phyloP scores from a whole-genome alignment of 2,329 filamentous ascomycete species.

The Akanthomyces muscarius region DNA sequence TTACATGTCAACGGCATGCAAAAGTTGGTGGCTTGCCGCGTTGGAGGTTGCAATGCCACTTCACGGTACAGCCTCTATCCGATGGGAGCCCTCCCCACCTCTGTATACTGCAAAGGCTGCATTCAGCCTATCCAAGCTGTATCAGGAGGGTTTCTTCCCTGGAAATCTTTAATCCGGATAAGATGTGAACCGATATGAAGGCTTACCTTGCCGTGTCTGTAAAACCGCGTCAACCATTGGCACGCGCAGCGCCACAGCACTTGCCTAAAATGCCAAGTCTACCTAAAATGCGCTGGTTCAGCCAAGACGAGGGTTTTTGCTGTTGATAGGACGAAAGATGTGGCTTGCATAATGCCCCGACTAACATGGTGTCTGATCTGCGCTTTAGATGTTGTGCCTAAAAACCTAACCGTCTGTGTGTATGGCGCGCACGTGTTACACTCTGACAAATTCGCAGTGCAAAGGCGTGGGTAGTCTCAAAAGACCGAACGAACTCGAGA shows the following conservation, averaged over 20 bases:
- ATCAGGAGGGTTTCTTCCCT: conserved; percentile 15
- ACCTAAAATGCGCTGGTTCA: neutral
- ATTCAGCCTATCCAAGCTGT: neutral
- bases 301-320: neutral
- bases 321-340: conserved; percentile 4
- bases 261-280: conserved; percentile 8
- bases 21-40: neutral
- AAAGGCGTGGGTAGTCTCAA: neutral
- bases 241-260: neutral
- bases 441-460: conserved; percentile 2
- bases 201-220: neutral
- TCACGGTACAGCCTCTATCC: conserved; percentile 12
- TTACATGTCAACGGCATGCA: too few species aligned
- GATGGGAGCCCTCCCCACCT: neutral
- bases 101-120: neutral
- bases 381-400: neutral
- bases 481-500: too few species aligned
- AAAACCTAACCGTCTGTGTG: neutral
- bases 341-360: neutral
- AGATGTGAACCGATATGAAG: conserved; percentile 16
- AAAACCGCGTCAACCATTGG: neutral
- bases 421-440: neutral
- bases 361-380: conserved; percentile 11
- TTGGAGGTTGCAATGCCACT: neutral
- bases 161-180: conserved; percentile 13